Evolutionary conservation across 1,284 basidiomycete species (phyloP).

Genomic region (Malassezia globosa): DNA sequence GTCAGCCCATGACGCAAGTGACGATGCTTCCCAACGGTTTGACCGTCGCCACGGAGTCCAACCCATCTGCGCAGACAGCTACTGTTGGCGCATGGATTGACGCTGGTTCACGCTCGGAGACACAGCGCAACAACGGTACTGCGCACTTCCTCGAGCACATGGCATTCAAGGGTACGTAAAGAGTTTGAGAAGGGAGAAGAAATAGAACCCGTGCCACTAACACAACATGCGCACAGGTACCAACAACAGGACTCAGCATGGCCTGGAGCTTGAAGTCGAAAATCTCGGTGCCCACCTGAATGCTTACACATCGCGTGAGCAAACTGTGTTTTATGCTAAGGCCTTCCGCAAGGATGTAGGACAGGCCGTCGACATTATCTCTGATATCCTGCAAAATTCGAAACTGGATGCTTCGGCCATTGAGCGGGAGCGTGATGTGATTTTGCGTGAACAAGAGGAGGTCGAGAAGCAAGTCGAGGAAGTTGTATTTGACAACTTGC

Average conservation of each 20-base stretch:
- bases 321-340: slow-evolving; percentile 99
- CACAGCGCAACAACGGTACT: slow-evolving; percentile 81
- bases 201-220: slow-evolving; percentile 3
- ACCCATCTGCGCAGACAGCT: slow-evolving; percentile 87
- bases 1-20: slow-evolving; percentile 35
- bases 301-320: slow-evolving; percentile 96
- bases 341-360: slow-evolving; percentile 92
- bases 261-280: slow-evolving; percentile 93
- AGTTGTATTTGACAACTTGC: slow-evolving; percentile 96
- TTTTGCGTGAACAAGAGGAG: slow-evolving; percentile 94
- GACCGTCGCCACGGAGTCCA: slow-evolving; percentile 58
- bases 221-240: slow-evolving; percentile 68
- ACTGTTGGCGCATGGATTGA: slow-evolving; percentile 99
- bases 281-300: slow-evolving; percentile 95
- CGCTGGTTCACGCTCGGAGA: slow-evolving; percentile 92
- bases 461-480: slow-evolving; percentile 97
- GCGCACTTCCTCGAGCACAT: slow-evolving; percentile 98
- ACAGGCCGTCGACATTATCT: slow-evolving; percentile 86
- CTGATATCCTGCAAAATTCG: slow-evolving; percentile 94
- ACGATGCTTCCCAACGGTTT: slow-evolving; percentile 42
- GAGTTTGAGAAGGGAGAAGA: too few species aligned
- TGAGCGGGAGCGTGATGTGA: slow-evolving; percentile 93
- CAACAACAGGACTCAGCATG: slow-evolving; percentile 73
- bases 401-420: slow-evolving; percentile 80
- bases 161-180: slow-evolving; percentile 53